phyloP scores from a whole-genome alignment of 192 early-diverging fungal species.

The Obelidium mucronatum region DNA sequence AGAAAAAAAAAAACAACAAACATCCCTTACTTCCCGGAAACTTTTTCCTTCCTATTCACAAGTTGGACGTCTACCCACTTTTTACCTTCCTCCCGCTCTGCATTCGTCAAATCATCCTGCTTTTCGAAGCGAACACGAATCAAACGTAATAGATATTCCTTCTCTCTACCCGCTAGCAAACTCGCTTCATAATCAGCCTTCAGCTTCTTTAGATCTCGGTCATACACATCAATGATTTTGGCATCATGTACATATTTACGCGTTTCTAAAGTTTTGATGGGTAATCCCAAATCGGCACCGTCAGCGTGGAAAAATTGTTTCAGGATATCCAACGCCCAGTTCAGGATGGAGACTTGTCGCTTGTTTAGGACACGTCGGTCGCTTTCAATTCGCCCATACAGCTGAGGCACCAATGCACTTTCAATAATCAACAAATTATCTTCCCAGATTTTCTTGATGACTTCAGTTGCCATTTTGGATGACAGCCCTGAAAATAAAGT shows the following conservation, averaged over 20 bases:
- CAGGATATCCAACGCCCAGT: conserved; percentile 46
- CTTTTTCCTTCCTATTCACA: conserved; percentile 46
- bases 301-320: conserved; percentile 62
- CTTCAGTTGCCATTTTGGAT: conserved; percentile 61
- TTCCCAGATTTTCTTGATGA: conserved; percentile 64
- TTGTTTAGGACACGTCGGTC: conserved; percentile 53
- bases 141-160: conserved; percentile 50
- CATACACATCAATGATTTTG: conserved; percentile 43
- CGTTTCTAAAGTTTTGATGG: conserved; percentile 50
- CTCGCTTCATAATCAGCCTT: conserved; percentile 56
- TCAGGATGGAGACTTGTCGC: conserved; percentile 53
- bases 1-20: not conserved
- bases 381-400: conserved; percentile 60
- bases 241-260: conserved; percentile 49
- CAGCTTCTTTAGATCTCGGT: conserved; percentile 45
- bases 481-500: conserved; percentile 54
- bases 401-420: conserved; percentile 50
- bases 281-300: conserved; percentile 52
- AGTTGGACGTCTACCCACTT: conserved; percentile 56
- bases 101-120: conserved; percentile 30
- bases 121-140: conserved; percentile 53
- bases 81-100: conserved; percentile 43
- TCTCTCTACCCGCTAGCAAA: conserved; percentile 45
- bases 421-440: conserved; percentile 53
- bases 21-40: not conserved